phyloP scores from a whole-genome alignment of 1,284 basidiomycete species.

The Irpex lacteus region DNA sequence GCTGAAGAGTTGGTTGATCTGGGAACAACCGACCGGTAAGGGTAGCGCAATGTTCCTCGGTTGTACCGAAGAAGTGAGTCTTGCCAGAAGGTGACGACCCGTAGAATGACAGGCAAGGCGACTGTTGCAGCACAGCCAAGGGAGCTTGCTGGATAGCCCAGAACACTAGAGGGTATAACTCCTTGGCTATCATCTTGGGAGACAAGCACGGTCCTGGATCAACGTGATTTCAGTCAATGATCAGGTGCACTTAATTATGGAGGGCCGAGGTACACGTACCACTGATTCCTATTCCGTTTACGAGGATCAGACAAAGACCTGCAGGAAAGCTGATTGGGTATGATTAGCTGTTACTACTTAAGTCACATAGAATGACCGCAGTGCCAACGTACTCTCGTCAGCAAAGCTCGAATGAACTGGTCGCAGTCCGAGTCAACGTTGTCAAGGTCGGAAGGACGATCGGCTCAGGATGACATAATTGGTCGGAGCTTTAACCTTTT shows the following conservation, averaged over 20 bases:
- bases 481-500: neutral
- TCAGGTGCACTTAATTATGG: no score
- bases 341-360: neutral
- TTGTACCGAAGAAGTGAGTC: slow-evolving; percentile 7
- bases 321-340: neutral
- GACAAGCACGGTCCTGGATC: neutral
- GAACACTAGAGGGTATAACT: neutral
- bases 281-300: neutral
- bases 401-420: neutral
- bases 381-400: neutral
- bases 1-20: neutral
- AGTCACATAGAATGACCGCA: neutral
- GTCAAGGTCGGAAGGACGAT: neutral
- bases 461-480: neutral
- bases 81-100: slow-evolving; percentile 10
- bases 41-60: slow-evolving; percentile 4
- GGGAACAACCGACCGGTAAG: neutral
- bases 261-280: neutral
- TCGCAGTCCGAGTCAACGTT: neutral
- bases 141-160: neutral
- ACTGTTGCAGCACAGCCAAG: neutral
- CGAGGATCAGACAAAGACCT: neutral
- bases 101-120: slow-evolving; percentile 11
- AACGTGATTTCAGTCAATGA: neutral
- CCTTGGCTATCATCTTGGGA: neutral